Evolutionary conservation across 176 grass and related monocot species (phyloP), one percentile per base, ranked within the genome.

Genomic region (Phragmites australis): DNA sequence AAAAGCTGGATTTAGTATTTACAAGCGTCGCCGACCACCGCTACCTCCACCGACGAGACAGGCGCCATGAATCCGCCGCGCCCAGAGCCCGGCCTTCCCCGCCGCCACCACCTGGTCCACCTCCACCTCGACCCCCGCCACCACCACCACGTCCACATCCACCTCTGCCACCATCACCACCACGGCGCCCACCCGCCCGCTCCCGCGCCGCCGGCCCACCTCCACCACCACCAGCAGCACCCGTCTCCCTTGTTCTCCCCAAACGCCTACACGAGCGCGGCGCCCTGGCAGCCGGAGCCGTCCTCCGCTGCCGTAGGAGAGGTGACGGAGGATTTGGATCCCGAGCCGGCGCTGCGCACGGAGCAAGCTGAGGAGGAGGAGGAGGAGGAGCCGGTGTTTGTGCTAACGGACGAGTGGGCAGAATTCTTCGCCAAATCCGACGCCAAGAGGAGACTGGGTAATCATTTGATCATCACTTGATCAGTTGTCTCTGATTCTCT

Each of bases 361-460:
- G 87, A 31, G 57, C 64, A 4, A 8, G 83, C 62, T 46, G 87
- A 77, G 12, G 74, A 56, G 16, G 87, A 77, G 12, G 74, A 56
- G 16, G 90, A 83, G 0, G 73, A 71, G 73, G 87, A 87, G 19
- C 87, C 87, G 11, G 58, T 89, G 30, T 93, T 84, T 68, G 83
- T 93, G 22, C 81, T 92, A 10, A 87, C 87, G 15, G 90, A 93
- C 65, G 87, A 89, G 88, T 89, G 83, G 87, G 68, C 75, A 3
- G 86, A 92, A 16, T 92, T 92, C 76, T 92, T 89, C 70, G 90
- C 86, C 67, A 89, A 89, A 82, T 88, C 90, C 3, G 90, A 86
- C n/a, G 90, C 90, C 81, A 92, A 86, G 83, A 86, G 90, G 73
- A 81, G 81, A 59, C 75, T 82, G 34, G 90, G 90, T 89, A 82